Base-by-base conservation (phyloP, 176 grass and related monocot species). In the Panicum miliaceum region DNA sequence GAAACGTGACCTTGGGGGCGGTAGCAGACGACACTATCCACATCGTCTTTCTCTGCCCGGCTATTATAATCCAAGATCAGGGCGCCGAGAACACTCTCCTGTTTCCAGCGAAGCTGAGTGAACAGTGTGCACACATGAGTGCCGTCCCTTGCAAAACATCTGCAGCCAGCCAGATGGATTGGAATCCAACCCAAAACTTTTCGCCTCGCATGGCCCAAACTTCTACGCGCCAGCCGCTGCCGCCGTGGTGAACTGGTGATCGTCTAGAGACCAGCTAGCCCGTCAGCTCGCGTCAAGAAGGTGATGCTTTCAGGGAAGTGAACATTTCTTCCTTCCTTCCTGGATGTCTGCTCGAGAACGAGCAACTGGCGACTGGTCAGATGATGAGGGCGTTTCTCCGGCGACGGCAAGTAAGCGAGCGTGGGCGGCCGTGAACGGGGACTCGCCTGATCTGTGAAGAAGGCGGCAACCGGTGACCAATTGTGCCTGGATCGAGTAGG, bases 1-100 rank as follows among this genome's bases (percentile, higher is more conserved):
- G 29, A 68, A 51, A 47, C 19, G 16, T 84, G 81, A 84, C 81
- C 56, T 84, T 26, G 75, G 48, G 80, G 26, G 36, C 68, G 74
- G 58, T 43, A 77, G 35, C n/a, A 36, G 80, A 43, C 80, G 52
- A 73, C 70, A 13, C 12, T 70, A 73, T 89, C 63, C 63, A 52
- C 62, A 70, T 54, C 79, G 87, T 80, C 81, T 12, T 71, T 74
- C 81, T 13, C 46, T 0, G 54, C 52, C 13, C 78, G 25, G 13
- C 18, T n/a, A 35, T 5, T 41, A 25, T 67, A 64, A 18, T 43
- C 40, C 3, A 57, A n/a, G 41, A 66, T 69, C 22, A 41, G 23
- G 11, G 23, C 34, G 46, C 38, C 32, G 37, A 36, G 36, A 63
- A 12, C 15, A 15, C 64, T 15, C 80, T 19, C 7, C 29, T 41